These are phyloP conservation scores for Santalum album DNA, from an alignment of 164 flowering plant genomes.

Conservation along the genomic window DNA sequence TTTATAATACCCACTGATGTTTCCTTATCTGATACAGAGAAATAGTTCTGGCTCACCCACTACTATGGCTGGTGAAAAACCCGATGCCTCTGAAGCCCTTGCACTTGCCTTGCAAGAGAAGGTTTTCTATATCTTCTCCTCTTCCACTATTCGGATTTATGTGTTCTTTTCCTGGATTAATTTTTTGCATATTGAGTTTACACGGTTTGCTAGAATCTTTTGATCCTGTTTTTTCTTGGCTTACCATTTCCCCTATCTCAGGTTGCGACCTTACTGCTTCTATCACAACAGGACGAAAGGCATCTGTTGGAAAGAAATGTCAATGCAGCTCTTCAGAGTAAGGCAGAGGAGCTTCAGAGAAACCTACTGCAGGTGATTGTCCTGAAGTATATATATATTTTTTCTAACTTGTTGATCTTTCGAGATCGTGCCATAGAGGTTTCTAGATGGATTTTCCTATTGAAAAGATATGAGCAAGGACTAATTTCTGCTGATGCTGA, in stretches of 20 bases:
- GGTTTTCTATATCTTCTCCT: constrained; percentile 31
- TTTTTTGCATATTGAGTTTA: not conserved
- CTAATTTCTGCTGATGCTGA: no score
- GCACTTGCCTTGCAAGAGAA: constrained; percentile 84
- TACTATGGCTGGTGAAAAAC: constrained; percentile 11
- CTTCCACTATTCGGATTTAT: not conserved
- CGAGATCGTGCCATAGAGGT: no score
- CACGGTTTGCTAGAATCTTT: not conserved
- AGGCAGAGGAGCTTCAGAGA: constrained; percentile 81
- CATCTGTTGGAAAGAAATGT: constrained; percentile 81
- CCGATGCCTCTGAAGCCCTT: constrained; percentile 54
- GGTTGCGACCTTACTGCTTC: constrained; percentile 72
- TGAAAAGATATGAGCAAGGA: no score
- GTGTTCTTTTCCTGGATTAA: not conserved
- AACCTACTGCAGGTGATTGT: constrained; percentile 62
- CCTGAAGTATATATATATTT: no score
- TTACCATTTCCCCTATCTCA: constrained; percentile 14
- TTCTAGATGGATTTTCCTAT: no score
- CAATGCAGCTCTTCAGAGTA: constrained; percentile 61
- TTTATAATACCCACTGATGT: not conserved
- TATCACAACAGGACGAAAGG: constrained; percentile 95
- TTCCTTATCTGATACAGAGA: constrained; percentile 25
- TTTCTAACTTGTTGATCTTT: no score
- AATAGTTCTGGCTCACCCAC: constrained; percentile 12
- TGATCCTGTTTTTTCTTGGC: not conserved